Conservation (phyloP, 2,329 filamentous ascomycete genomes). For the Lasiodiplodia citricola region DNA sequence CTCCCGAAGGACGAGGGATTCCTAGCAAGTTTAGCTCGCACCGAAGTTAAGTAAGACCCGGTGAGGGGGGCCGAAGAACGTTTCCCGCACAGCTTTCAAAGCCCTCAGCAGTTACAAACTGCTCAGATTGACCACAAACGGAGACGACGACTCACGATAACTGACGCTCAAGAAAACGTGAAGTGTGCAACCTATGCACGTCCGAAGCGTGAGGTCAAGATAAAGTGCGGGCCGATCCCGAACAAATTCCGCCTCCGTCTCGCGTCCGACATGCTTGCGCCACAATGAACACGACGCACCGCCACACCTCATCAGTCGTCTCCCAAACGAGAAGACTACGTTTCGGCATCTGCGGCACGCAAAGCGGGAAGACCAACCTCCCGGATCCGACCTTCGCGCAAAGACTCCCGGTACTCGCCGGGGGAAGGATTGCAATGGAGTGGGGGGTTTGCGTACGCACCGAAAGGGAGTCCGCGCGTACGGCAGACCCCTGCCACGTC, state of each 20-base stretch:
- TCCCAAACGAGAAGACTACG: background rate
- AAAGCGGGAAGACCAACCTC: background rate
- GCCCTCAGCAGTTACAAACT: background rate
- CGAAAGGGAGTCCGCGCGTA: background rate
- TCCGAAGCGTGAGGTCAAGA: slow-evolving; percentile 3
- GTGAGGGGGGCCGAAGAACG: too few relatives aligned
- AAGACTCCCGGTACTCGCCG: too few relatives aligned
- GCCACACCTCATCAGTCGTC: background rate
- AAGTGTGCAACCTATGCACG: background rate
- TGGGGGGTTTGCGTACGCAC: background rate
- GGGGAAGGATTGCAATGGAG: too few relatives aligned
- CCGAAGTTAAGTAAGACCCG: too few relatives aligned
- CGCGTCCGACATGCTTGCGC: background rate
- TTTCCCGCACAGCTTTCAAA: background rate
- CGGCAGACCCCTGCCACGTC: background rate
- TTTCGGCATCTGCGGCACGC: background rate
- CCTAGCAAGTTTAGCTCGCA: too few relatives aligned
- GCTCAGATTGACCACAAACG: background rate
- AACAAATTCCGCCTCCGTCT: background rate
- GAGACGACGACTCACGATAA: background rate
- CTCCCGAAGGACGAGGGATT: too few relatives aligned
- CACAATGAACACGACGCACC: background rate
- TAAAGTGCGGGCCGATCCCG: slow-evolving; percentile 21
- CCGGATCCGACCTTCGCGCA: too few relatives aligned
- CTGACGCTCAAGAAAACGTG: background rate